Conservation (phyloP, 2,329 filamentous ascomycete species). For the Penicillium frequentans region DNA sequence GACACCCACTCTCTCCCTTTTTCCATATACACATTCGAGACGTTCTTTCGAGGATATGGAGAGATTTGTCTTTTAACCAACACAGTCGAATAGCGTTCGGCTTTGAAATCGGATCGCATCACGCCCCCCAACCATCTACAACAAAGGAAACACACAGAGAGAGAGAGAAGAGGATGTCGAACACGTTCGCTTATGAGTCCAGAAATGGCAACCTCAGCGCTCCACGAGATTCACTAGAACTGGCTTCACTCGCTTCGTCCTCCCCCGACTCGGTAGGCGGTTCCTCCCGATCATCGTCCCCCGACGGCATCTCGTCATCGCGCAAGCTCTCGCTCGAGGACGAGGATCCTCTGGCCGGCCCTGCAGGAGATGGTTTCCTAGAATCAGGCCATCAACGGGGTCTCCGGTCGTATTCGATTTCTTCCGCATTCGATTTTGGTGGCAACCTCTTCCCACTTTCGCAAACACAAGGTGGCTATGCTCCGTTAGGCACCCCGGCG, state of each 20-base stretch:
- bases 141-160: neutral
- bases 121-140: neutral
- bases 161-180: conserved; percentile 28
- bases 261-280: conserved; percentile 65
- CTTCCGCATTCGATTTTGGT: conserved; percentile 94
- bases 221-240: conserved; percentile 88
- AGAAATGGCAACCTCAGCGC: conserved; percentile 34
- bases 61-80: conserved; percentile 6
- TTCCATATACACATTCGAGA: neutral
- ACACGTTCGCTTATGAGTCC: conserved; percentile 30
- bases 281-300: conserved; percentile 69
- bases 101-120: neutral
- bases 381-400: conserved; percentile 51
- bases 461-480: conserved; percentile 78
- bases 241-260: conserved; percentile 89
- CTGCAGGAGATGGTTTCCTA: conserved; percentile 51
- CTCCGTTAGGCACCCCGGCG: conserved; percentile 77
- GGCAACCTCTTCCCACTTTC: conserved; percentile 89
- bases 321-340: conserved; percentile 84
- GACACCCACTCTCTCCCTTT: neutral
- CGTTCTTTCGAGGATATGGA: conserved; percentile 8
- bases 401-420: conserved; percentile 79
- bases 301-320: conserved; percentile 88
- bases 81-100: conserved; percentile 2
- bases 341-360: conserved; percentile 69